A percentile compares a stretch with the other conserved stretches of the same genome.
These are phyloP conservation scores for Ballota nigra DNA, from an alignment of 257 asterid genomes.

Conservation along the genomic window DNA sequence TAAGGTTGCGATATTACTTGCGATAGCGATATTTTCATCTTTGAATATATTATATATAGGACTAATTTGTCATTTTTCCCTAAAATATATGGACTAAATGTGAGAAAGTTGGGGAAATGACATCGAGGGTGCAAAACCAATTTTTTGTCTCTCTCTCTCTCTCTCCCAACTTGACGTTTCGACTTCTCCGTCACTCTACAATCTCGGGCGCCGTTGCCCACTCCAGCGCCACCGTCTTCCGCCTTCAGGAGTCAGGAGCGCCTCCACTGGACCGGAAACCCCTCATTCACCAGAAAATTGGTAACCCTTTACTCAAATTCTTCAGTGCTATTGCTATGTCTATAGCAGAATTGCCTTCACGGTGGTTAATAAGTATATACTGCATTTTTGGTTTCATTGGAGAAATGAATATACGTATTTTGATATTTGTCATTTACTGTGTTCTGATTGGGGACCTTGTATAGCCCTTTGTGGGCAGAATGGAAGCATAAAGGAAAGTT, in stretches of 20 bases:
- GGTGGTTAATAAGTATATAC: background rate
- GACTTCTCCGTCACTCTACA: background rate
- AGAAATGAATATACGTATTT: too few species aligned
- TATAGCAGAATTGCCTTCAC: background rate
- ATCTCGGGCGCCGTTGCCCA: background rate
- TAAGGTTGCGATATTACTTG: too few species aligned
- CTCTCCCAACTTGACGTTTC: background rate
- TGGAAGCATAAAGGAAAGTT: background rate
- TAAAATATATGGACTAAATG: too few species aligned
- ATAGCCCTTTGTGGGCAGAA: background rate
- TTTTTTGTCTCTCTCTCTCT: too few species aligned
- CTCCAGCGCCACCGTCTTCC: constrained; percentile 11
- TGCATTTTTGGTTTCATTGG: background rate
- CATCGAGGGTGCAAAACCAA: background rate
- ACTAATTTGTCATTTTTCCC: too few species aligned
- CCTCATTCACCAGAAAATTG: background rate
- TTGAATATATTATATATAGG: too few species aligned
- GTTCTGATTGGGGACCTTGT: background rate
- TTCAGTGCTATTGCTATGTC: background rate
- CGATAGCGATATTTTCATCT: too few species aligned
- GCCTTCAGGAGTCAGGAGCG: background rate
- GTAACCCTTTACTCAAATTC: background rate
- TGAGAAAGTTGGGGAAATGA: background rate
- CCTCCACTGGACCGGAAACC: background rate
- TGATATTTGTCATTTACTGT: background rate